Evolutionary conservation across 495 filamentous ascomycete genomes (phyloP).

Genomic region (Cenococcum geophilum): DNA sequence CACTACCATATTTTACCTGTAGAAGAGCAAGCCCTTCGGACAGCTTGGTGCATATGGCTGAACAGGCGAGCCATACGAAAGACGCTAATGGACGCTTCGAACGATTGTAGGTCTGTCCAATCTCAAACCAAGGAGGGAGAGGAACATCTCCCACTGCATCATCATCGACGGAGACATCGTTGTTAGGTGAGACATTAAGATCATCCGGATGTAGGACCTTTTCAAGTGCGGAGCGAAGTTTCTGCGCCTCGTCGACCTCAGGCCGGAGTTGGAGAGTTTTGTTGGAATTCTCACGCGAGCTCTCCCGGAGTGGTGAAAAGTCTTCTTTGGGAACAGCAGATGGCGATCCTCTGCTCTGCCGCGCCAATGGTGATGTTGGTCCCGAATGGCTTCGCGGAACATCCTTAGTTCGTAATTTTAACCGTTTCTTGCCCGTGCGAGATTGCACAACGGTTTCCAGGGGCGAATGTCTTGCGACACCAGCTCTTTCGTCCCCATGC

Average conservation of each 20-base stretch:
- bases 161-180: conserved; percentile 7
- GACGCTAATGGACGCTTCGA: conserved; percentile 9
- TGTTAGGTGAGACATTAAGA: neutral
- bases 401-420: conserved; percentile 10
- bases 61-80: conserved; percentile 19
- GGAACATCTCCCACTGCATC: conserved; percentile 13
- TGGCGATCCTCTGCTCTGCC: neutral
- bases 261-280: conserved; percentile 14
- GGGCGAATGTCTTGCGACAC: conserved; percentile 3
- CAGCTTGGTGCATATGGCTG: conserved; percentile 11
- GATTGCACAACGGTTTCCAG: neutral
- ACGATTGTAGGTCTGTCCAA: conserved; percentile 9
- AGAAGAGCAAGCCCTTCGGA: conserved; percentile 15
- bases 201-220: conserved; percentile 9
- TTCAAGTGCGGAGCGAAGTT: conserved; percentile 21
- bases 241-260: conserved; percentile 22
- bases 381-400: neutral
- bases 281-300: neutral
- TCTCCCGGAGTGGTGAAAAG: neutral
- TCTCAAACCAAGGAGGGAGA: conserved; percentile 14
- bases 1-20: conserved; percentile 19
- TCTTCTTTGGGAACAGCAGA: neutral
- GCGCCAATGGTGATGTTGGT: neutral
- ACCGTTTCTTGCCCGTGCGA: conserved; percentile 10
- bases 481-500: neutral